Conservation (phyloP, 208 protist genomes). For the Naegleria fowleri region DNA sequence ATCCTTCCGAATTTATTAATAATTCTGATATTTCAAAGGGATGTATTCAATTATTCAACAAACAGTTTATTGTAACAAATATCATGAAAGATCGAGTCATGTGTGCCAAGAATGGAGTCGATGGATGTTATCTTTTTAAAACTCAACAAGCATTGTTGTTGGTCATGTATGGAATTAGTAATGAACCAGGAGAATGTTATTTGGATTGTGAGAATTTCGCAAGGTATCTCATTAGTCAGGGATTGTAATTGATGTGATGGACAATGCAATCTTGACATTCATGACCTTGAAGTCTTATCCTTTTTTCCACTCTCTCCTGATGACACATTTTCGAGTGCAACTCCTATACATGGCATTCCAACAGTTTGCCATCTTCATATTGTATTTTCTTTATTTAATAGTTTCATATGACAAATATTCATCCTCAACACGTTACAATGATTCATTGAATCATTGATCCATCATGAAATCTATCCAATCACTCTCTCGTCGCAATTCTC, state of each 20-base stretch:
- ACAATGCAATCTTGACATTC: not conserved
- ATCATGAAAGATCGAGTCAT: not conserved
- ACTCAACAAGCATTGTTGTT: not conserved
- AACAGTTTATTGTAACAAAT: not conserved
- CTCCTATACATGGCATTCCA: not conserved
- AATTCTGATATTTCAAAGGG: not conserved
- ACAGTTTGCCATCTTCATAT: not conserved
- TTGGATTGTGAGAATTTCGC: not conserved
- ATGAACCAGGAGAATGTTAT: not conserved
- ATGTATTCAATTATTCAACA: not conserved
- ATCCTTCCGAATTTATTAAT: not conserved
- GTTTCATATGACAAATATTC: no score
- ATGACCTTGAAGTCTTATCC: not conserved
- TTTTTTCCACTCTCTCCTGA: not conserved
- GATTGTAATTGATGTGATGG: no score
- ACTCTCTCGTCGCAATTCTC: no score
- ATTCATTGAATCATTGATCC: no score
- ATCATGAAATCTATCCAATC: no score
- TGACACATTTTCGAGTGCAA: not conserved
- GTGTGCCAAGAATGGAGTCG: constrained; percentile 1
- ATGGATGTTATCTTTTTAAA: not conserved
- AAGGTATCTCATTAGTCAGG: not conserved
- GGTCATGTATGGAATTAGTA: not conserved
- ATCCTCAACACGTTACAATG: no score
- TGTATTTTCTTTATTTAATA: not conserved